Evolutionary conservation across 2,329 filamentous ascomycete species (phyloP), one percentile per base, ranked within the genome.

Genomic region (Penicillium sp.): DNA sequence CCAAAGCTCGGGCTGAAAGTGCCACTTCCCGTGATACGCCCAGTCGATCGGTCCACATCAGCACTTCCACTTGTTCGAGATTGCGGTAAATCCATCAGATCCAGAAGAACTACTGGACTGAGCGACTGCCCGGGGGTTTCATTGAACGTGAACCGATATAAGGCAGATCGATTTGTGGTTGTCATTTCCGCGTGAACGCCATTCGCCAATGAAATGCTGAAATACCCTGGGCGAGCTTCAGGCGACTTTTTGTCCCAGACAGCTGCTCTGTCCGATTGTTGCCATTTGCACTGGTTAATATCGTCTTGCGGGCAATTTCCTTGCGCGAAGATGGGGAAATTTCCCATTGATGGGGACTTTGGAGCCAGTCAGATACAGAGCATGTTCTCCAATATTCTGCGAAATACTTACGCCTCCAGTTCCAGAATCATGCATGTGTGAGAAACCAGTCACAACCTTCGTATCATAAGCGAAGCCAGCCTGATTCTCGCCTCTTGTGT

Each of bases 271-370:
- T 81, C 77, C 21, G 70, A 74, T 64, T 84, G 84, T 12, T 82
- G 81, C 66, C 84, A 90, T 13, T 76, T 77, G 70, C 88, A 90
- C 8, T 78, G 77, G 65, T 89, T 78, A 53, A 91, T 73, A 39
- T 86, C 81, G 59, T 89, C 83, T 15, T 77, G 80, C 0, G 82
- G 78, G 61, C 89, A 91, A 41, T 79, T 78, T 4, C 82, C 75
- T 60, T 89, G 87, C 0, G 88, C 81, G 61, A 91, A 91, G 1
- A 91, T 76, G 0, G 89, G 86, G 53, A 91, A 91, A 67, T 90
- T 90, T 15, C 88, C 89, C 17, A 91, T 75, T 4, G 86, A 90
- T 0, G 88, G 84, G 1, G 75, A 62, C 73, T 70, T n/a, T 8
- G 8, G 13, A 21, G 9, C n/a, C 12, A 45, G 45, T 55, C 17